Percentiles rank a stretch among this genome's conserved stretches.
Evolutionary conservation across 805 yeast species (phyloP).

Genomic region (Candida qinlingensis): DNA sequence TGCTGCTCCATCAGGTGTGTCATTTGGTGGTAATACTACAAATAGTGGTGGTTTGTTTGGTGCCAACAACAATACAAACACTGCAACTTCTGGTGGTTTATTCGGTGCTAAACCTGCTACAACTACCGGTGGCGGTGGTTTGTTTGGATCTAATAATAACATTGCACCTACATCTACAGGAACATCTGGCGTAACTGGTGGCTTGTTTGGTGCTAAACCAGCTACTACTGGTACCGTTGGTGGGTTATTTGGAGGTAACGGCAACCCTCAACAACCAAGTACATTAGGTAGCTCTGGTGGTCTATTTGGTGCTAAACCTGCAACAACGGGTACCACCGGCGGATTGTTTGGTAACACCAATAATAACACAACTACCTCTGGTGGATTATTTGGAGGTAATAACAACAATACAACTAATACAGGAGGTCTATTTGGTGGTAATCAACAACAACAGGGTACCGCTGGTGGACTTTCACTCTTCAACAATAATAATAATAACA

Average conservation of each 20-base stretch:
- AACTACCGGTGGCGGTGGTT: constrained; percentile 23
- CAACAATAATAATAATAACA: constrained; percentile 13
- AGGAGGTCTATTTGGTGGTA: constrained; percentile 20
- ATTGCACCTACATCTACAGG: neutral
- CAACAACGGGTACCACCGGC: constrained; percentile 17
- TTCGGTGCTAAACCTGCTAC: constrained; percentile 24
- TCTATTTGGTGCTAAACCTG: constrained; percentile 9
- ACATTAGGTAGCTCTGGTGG: constrained; percentile 3
- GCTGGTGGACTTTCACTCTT: constrained; percentile 27
- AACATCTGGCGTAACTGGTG: neutral
- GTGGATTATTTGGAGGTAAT: constrained; percentile 26
- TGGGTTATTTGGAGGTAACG: constrained; percentile 6
- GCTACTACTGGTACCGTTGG: constrained; percentile 5
- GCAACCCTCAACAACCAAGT: neutral
- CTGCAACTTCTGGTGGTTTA: constrained; percentile 26
- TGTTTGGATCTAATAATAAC: constrained; percentile 18
- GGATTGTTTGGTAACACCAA: constrained; percentile 26
- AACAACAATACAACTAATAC: constrained; percentile 1
- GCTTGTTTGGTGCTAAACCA: neutral
- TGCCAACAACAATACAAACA: constrained; percentile 11
- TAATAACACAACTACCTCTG: constrained; percentile 12
- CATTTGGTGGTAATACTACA: constrained; percentile 22
- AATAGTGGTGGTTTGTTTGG: constrained; percentile 36
- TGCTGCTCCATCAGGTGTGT: constrained; percentile 20
- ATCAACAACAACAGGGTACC: constrained; percentile 1